Conservation (phyloP, 805 yeast species). For the Saccharomycopsis capsularis region DNA sequence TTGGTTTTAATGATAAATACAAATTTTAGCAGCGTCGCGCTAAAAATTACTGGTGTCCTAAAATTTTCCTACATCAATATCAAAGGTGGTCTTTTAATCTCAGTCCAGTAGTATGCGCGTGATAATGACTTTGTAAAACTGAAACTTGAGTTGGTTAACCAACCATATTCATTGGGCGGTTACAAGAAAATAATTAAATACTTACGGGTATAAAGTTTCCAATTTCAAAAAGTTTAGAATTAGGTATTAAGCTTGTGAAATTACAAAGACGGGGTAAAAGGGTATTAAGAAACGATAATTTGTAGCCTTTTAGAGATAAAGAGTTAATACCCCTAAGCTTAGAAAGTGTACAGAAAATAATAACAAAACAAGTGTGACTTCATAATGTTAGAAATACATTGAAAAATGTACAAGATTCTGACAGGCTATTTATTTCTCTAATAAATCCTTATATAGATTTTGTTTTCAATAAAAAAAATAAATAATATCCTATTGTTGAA, state of each 20-base stretch:
- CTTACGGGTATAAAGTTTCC: slow-evolving; percentile 17
- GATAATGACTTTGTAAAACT: slow-evolving; percentile 24
- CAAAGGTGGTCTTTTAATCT: slow-evolving; percentile 25
- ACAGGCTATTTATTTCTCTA: slow-evolving; percentile 32
- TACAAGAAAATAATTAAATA: slow-evolving; percentile 29
- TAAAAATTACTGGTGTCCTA: slow-evolving; percentile 25
- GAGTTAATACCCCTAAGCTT: slow-evolving; percentile 32
- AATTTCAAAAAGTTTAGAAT: slow-evolving; percentile 25
- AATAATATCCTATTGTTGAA: slow-evolving; percentile 38
- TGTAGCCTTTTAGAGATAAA: slow-evolving; percentile 41
- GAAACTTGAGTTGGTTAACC: slow-evolving; percentile 27
- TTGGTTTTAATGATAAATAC: slow-evolving; percentile 32
- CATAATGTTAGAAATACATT: slow-evolving; percentile 24
- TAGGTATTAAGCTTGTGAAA: slow-evolving; percentile 33
- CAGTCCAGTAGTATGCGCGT: slow-evolving; percentile 22
- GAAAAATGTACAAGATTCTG: slow-evolving; percentile 33
- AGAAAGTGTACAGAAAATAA: slow-evolving; percentile 34
- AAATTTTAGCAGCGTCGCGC: slow-evolving; percentile 25
- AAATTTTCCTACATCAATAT: slow-evolving; percentile 19
- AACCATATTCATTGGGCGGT: slow-evolving; percentile 30
- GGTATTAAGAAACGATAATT: slow-evolving; percentile 33
- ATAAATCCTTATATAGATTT: too few relatives aligned
- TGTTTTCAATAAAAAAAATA: slow-evolving; percentile 33
- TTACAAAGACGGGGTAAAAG: slow-evolving; percentile 43
- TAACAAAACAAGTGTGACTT: slow-evolving; percentile 21